A percentile compares a stretch with the other conserved stretches of the same genome.
Evolutionary conservation across 176 grass and related monocot genomes (phyloP).

Genomic region (Carex myosuroides): DNA sequence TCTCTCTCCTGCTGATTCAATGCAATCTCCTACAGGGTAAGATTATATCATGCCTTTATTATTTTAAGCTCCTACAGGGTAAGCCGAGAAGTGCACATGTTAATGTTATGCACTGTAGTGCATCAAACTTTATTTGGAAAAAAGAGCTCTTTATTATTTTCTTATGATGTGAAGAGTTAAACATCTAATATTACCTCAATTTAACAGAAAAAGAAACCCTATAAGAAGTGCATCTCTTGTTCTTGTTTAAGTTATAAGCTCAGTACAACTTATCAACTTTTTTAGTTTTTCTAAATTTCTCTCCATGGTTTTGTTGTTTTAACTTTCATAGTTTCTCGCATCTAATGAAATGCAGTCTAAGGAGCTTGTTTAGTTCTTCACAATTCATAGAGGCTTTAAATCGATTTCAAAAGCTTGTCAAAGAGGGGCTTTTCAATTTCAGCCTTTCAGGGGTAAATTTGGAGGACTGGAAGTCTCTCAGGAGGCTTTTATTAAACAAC

Average conservation of each 20-base stretch:
- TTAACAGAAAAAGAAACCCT: background rate
- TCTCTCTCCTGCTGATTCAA: constrained; percentile 47
- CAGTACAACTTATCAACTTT: background rate
- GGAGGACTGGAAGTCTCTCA: constrained; percentile 38
- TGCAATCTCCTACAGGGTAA: constrained; percentile 42
- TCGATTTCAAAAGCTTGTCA: constrained; percentile 46
- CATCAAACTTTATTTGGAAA: background rate
- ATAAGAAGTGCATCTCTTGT: background rate
- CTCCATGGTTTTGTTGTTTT: background rate
- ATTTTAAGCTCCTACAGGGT: background rate
- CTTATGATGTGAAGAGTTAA: background rate
- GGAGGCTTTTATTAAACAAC: constrained; percentile 36
- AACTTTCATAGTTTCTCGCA: constrained; percentile 16
- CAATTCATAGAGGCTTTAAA: constrained; percentile 53
- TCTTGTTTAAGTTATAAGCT: background rate
- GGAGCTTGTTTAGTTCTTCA: constrained; percentile 50
- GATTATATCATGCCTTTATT: background rate
- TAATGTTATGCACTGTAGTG: background rate
- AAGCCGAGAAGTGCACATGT: too few relatives aligned
- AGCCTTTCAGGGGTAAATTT: constrained; percentile 20
- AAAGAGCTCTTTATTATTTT: background rate
- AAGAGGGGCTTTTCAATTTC: constrained; percentile 46
- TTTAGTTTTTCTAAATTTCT: background rate
- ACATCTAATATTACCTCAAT: background rate
- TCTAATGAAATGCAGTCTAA: constrained; percentile 38